Evolutionary conservation across 768 basidiomycete genomes (phyloP), one percentile per base, ranked within the genome.

Genomic region (Panellus pusillus): DNA sequence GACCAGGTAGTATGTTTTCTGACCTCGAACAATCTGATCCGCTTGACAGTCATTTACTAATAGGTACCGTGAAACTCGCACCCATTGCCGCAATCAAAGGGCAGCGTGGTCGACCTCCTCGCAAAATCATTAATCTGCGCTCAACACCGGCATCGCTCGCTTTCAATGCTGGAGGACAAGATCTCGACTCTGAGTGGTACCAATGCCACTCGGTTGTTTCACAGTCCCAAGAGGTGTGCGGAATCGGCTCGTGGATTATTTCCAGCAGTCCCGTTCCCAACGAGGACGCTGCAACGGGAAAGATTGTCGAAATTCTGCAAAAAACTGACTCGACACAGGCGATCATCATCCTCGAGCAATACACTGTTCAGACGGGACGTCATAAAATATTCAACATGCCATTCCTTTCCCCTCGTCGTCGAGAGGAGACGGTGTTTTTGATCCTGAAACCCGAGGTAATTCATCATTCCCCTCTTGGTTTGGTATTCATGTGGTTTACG

Each of bases 221-320:
- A 19, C n/a, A 48, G 31, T 58, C 61, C 19, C 28, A 56, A 41
- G 66, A 68, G 31, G 20, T 52, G 27, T 67, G 68, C 49, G n/a
- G 45, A 15, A 44, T 52, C 27, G 58, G 56, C 15, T 62, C 57
- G 3, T 69, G 65, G 66, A 61, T 68, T 9, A 62, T 66, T 56
- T 65, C 63, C 19, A 59, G 32, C 17, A 47, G 38, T 47, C 54
- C 54, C 2, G 18, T 55, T 14, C 39, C 47, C 9, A 18, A n/a
- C 29, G 48, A 41, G 14, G 40, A 20, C 19, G 17, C 27, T 41
- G 29, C 31, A 13, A 44, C 40, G 9, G 54, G 47, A 6, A 44
- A 20, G 17, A 37, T 55, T 28, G 28, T 27, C 20, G 41, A 39
- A 41, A 54, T 54, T 17, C 45, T 54, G 6, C 47, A 49, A 20